A percentile compares a stretch with the other conserved stretches of the same genome.
phyloP scores from a whole-genome alignment of 2,329 filamentous ascomycete species.

The Exophiala oligosperma region DNA sequence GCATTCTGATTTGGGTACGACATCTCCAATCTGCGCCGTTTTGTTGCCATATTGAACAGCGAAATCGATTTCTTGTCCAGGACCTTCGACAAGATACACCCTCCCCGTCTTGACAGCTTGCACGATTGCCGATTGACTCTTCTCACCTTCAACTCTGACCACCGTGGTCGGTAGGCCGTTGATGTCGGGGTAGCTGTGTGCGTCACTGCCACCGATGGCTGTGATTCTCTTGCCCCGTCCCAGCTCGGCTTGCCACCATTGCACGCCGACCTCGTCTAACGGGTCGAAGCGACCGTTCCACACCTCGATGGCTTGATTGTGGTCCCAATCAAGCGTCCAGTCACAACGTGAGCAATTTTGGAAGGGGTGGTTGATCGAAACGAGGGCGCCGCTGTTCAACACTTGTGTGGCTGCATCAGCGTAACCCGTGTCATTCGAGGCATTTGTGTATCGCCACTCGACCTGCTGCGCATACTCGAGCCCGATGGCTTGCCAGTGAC shows the following conservation, averaged over 20 bases:
- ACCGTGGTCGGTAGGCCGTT: conserved; percentile 28
- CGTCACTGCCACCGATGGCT: conserved; percentile 28
- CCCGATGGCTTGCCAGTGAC: conserved; percentile 30
- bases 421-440: conserved; percentile 10
- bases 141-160: conserved; percentile 15
- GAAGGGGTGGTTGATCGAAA: conserved; percentile 28
- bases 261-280: conserved; percentile 20
- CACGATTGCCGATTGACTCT: conserved; percentile 24
- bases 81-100: conserved; percentile 25
- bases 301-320: conserved; percentile 28
- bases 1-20: not conserved
- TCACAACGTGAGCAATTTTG: conserved; percentile 24
- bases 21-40: conserved; percentile 12
- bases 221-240: conserved; percentile 20
- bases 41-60: conserved; percentile 4
- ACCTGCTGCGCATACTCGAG: conserved; percentile 25
- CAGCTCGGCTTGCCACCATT: conserved; percentile 27
- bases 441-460: conserved; percentile 22
- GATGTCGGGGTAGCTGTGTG: conserved; percentile 20
- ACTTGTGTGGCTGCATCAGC: conserved; percentile 19
- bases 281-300: conserved; percentile 24
- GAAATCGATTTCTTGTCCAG: conserved; percentile 23
- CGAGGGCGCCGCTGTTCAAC: conserved; percentile 19
- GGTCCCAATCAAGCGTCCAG: conserved; percentile 27
- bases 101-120: conserved; percentile 19